Evolutionary conservation across 1,284 basidiomycete species (phyloP).

Genomic region (Schizopora paradoxa): DNA sequence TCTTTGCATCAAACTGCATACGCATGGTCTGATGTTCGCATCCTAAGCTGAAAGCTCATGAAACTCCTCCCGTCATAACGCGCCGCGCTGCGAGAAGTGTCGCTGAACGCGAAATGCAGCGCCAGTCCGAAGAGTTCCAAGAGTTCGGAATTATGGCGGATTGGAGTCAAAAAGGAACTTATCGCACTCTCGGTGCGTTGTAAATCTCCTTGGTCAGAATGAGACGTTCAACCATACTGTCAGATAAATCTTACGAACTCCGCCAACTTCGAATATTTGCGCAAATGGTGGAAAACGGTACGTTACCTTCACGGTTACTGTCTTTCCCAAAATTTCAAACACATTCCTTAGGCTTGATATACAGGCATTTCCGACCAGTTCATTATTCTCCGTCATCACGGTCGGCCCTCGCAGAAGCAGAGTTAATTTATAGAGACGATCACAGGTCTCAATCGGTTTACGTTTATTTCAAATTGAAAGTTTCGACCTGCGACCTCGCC

Average conservation of each 20-base stretch:
- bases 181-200: conserved; percentile 76
- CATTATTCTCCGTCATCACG: conserved; percentile 94
- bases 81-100: conserved; percentile 69
- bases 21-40: background rate
- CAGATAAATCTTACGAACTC: conserved; percentile 85
- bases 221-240: background rate
- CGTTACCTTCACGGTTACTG: conserved; percentile 9
- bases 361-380: conserved; percentile 84
- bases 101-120: conserved; percentile 71
- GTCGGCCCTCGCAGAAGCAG: conserved; percentile 94
- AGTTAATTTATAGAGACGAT: conserved; percentile 86
- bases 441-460: conserved; percentile 88
- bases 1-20: no score
- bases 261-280: conserved; percentile 86
- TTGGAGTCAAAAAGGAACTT: conserved; percentile 77
- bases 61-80: conserved; percentile 57
- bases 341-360: conserved; percentile 62
- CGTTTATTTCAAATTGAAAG: conserved; percentile 64
- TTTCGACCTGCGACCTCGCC: background rate
- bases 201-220: conserved; percentile 6
- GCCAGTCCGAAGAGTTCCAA: conserved; percentile 79
- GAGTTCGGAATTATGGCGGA: conserved; percentile 91
- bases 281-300: conserved; percentile 83
- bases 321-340: background rate
- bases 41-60: conserved; percentile 44